Conservation (phyloP, 2,329 filamentous ascomycete species). For the Xylaria sp. region DNA sequence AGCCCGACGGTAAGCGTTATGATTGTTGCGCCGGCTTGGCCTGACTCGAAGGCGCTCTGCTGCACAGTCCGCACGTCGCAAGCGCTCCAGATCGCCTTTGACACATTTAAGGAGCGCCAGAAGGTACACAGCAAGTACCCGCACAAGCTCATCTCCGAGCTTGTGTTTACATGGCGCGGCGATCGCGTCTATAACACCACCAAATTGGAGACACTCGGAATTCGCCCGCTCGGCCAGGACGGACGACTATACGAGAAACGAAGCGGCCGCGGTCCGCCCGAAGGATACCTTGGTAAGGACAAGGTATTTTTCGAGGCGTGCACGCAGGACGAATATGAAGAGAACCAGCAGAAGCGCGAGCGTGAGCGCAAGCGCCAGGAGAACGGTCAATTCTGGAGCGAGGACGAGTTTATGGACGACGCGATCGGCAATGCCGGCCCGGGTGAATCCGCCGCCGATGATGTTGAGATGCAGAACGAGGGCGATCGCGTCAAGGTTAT, state of each 20-base stretch:
- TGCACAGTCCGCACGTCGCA: conserved; percentile 64
- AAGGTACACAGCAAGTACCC: conserved; percentile 37
- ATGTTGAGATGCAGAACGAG: conserved; percentile 26
- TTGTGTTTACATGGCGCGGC: conserved; percentile 77
- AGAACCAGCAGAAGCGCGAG: conserved; percentile 46
- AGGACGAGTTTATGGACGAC: conserved; percentile 30
- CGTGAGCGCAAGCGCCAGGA: conserved; percentile 36
- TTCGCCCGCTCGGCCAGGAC: conserved; percentile 41
- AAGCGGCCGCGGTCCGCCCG: conserved; percentile 24
- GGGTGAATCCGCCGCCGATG: background rate
- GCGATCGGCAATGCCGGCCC: conserved; percentile 25
- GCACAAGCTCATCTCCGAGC: conserved; percentile 38
- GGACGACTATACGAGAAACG: conserved; percentile 36
- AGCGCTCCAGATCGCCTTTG: conserved; percentile 59
- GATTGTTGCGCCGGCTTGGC: conserved; percentile 59
- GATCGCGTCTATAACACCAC: conserved; percentile 70
- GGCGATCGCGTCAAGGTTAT: conserved; percentile 41
- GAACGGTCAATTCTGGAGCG: conserved; percentile 37
- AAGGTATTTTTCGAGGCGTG: conserved; percentile 73
- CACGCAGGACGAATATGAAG: conserved; percentile 57
- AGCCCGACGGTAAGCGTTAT: conserved; percentile 54
- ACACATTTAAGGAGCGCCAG: conserved; percentile 65
- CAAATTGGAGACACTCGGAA: conserved; percentile 63
- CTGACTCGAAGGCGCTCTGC: conserved; percentile 54
- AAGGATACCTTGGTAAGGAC: conserved; percentile 46